These are phyloP conservation scores for Syncephalastrum monosporum DNA, from an alignment of 371 early-diverging fungal genomes.

Conservation along the genomic window DNA sequence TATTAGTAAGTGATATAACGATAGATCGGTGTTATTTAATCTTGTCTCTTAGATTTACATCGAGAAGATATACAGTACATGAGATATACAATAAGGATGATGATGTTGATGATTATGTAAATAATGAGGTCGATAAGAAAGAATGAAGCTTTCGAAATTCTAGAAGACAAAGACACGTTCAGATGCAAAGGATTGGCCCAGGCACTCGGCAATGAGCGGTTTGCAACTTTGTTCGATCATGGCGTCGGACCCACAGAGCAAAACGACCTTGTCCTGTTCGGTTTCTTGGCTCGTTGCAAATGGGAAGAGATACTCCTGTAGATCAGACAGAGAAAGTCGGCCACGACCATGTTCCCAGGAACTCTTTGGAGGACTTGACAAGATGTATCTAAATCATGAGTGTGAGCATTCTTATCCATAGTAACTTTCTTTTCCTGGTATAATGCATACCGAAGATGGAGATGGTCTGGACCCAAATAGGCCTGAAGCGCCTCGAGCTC, in stretches of 20 bases:
- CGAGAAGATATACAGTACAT: conserved; percentile 1
- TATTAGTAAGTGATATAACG: too few relatives aligned
- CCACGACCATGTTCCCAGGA: conserved; percentile 39
- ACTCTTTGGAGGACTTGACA: conserved; percentile 15
- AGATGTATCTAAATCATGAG: conserved; percentile 5
- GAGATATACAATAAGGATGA: conserved; percentile 2
- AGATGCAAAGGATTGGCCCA: conserved; percentile 26
- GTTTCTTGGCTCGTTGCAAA: conserved; percentile 6
- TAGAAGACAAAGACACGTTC: conserved; percentile 33
- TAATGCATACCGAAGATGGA: conserved; percentile 31
- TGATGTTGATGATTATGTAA: background rate
- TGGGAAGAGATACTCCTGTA: conserved; percentile 26
- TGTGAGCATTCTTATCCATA: background rate
- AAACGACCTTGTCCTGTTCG: conserved; percentile 20
- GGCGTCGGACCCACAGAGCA: conserved; percentile 50
- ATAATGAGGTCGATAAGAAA: too few relatives aligned
- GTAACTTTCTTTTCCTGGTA: background rate
- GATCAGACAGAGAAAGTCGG: conserved; percentile 23
- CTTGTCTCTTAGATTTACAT: background rate
- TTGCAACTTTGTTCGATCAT: conserved; percentile 46
- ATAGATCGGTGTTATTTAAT: too few relatives aligned
- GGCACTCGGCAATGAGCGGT: conserved; percentile 30
- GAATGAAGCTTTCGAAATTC: too few relatives aligned
- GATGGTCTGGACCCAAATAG: conserved; percentile 20
- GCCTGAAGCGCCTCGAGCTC: conserved; percentile 29